Percentiles rank a stretch among this genome's conserved stretches.
Conservation (phyloP, 805 yeast species). For the Nakazawaea ishiwadae region DNA sequence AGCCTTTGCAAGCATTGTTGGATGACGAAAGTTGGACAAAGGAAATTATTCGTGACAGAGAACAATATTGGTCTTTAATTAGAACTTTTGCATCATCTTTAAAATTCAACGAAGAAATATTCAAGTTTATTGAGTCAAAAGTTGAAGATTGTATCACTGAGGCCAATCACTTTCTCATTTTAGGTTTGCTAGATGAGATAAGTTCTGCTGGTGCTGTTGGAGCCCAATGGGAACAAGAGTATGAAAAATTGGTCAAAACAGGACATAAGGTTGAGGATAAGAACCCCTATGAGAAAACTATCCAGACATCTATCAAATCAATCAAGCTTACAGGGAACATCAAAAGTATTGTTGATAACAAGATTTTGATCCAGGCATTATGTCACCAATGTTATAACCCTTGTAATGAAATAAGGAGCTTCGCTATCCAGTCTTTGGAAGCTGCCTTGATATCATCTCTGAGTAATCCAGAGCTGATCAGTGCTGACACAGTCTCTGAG, state of each 20-base stretch:
- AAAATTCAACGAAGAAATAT: constrained; percentile 35
- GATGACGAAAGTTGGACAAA: constrained; percentile 42
- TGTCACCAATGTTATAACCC: constrained; percentile 91
- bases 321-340: constrained; percentile 51
- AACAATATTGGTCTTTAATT: constrained; percentile 44
- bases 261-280: constrained; percentile 37
- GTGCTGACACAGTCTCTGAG: constrained; percentile 59
- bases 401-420: constrained; percentile 66
- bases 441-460: constrained; percentile 39
- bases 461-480: constrained; percentile 27
- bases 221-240: constrained; percentile 68
- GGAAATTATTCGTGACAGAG: constrained; percentile 28
- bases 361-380: constrained; percentile 72
- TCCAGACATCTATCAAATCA: constrained; percentile 56
- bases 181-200: constrained; percentile 73
- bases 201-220: constrained; percentile 81
- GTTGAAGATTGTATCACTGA: constrained; percentile 34
- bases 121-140: constrained; percentile 40
- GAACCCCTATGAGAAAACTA: constrained; percentile 48
- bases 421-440: constrained; percentile 61
- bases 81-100: constrained; percentile 41
- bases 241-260: constrained; percentile 36
- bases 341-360: constrained; percentile 28
- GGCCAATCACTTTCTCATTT: constrained; percentile 55
- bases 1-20: constrained; percentile 45